Evolutionary conservation across 805 yeast genomes (phyloP), one percentile per base, ranked within the genome.

Genomic region (Myxozyma melibiosi): DNA sequence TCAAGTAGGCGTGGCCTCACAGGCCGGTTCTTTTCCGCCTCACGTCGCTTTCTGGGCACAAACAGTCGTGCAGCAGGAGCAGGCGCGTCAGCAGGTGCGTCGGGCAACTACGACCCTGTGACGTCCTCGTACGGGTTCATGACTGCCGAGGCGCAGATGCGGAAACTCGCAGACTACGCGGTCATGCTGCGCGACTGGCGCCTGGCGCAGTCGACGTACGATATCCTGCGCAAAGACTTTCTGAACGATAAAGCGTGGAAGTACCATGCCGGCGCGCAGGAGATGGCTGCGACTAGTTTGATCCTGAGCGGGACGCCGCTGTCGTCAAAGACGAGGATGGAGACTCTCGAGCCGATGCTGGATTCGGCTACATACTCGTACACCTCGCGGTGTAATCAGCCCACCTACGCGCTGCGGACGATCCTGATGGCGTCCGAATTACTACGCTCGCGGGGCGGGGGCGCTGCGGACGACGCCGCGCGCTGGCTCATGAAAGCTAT

Each of bases 131-230:
- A 90, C 67, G 72, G 80, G 41, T 80, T 82, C 9, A 75, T 80
- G 2, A 76, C 90, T 0, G 79, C 84, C 0, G 97, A 90, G 65
- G 86, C 88, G 68, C 77, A 82, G 41, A 77, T 90, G 27, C 76
- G 98, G 49, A 86, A 87, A 67, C 74, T 92, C 27, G 98, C 96
- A 0, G 99, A 94, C 70, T 89, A 96, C 89, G 84, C 90, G 5
- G 83, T 92, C 66, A 88, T 94, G 84, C 73, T 91, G n/a, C 81
- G 90, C 35, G 97, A 94, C 73, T 92, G 86, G 76, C 84, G 85
- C 69, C 84, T 82, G 56, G 94, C 97, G 2, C 85, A 86, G 67
- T 76, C 87, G 0, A 86, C 90, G 1, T 92, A 92, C 69, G 98
- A 92, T 58, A 70, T 88, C 49, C 78, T 90, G 37, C 85, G 85